Evolutionary conservation across 1,284 basidiomycete species (phyloP).

Genomic region (Marasmius tenuissimus): DNA sequence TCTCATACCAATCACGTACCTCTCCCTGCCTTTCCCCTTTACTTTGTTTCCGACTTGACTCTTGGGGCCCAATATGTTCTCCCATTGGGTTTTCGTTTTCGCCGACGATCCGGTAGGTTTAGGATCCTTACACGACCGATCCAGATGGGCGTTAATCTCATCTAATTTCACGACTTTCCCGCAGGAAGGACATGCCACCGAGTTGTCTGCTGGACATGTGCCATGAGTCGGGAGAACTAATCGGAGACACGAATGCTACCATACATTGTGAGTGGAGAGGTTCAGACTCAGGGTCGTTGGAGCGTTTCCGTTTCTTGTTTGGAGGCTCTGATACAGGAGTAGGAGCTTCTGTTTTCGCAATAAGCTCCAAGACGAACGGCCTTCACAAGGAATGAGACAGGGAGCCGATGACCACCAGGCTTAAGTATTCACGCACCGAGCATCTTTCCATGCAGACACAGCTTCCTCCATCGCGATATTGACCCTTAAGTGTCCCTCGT

Average conservation of each 20-base stretch:
- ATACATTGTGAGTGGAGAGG: too few species aligned
- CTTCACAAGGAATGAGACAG: conserved; percentile 25
- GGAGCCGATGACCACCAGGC: not conserved
- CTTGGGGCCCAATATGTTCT: conserved; percentile 29
- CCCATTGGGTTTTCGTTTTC: conserved; percentile 21
- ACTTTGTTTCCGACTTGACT: conserved; percentile 52
- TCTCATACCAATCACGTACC: conserved; percentile 29
- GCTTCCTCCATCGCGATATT: conserved; percentile 62
- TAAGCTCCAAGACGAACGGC: conserved; percentile 39
- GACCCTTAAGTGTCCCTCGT: conserved; percentile 58
- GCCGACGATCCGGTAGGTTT: conserved; percentile 16
- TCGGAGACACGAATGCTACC: too few species aligned
- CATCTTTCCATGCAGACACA: conserved; percentile 59
- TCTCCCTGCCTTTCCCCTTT: conserved; percentile 49
- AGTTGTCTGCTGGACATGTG: conserved; percentile 15
- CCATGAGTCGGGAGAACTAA: too few species aligned
- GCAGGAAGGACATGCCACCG: conserved; percentile 62
- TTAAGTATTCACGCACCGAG: conserved; percentile 48
- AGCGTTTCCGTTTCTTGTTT: conserved; percentile 19
- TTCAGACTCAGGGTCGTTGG: not conserved
- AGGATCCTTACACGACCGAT: conserved; percentile 45
- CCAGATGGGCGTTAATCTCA: conserved; percentile 61
- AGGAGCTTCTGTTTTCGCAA: conserved; percentile 10
- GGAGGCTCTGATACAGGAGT: not conserved
- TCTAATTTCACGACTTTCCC: conserved; percentile 38